Conservation (phyloP, 177 flowering plant genomes). For the Tripterygium wilfordii region DNA sequence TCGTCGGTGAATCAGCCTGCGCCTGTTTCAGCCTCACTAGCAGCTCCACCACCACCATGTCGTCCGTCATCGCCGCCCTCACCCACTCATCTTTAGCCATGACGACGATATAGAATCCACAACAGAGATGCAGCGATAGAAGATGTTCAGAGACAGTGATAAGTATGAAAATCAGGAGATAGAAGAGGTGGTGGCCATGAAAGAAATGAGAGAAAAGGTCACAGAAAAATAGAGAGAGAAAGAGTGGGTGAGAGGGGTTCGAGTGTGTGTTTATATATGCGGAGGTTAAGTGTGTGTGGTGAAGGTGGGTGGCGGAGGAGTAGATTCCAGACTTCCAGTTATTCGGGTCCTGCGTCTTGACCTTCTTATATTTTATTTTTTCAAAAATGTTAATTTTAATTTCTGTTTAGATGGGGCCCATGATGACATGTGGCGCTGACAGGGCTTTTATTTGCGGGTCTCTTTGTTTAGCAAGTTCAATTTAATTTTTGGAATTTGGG, state of each 20-base stretch:
- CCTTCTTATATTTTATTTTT: not conserved
- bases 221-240: conserved; percentile 8
- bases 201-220: conserved; percentile 11
- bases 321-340: conserved; percentile 5
- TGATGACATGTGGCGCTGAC: conserved; percentile 3
- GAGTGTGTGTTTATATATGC: conserved; percentile 5
- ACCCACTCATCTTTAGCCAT: conserved; percentile 40
- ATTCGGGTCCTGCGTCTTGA: not conserved
- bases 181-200: conserved; percentile 7
- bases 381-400: not conserved
- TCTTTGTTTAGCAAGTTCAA: too few species aligned
- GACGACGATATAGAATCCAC: conserved; percentile 7
- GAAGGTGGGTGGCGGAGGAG: not conserved
- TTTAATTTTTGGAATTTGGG: too few species aligned
- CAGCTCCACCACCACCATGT: conserved; percentile 47
- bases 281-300: not conserved
- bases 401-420: not conserved
- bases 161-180: not conserved
- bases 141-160: not conserved
- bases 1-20: conserved; percentile 13
- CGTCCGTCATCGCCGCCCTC: conserved; percentile 45
- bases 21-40: conserved; percentile 36
- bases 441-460: not conserved
- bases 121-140: not conserved
- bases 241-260: not conserved